phyloP scores from a whole-genome alignment of 805 yeast species.

The Starmerella asiatica region DNA sequence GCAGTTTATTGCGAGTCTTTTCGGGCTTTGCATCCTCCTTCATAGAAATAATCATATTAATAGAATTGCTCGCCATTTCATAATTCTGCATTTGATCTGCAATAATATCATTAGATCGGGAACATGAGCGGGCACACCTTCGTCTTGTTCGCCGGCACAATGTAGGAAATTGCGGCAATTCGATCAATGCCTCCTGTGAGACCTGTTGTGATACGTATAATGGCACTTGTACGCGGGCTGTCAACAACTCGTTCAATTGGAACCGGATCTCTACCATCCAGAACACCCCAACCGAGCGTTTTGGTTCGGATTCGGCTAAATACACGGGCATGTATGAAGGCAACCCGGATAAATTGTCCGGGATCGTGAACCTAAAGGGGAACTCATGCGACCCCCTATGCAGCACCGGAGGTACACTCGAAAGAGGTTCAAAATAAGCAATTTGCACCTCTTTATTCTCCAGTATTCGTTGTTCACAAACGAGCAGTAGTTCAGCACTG shows the following conservation, averaged over 20 bases:
- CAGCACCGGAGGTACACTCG: background rate
- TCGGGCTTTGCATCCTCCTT: background rate
- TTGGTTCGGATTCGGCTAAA: background rate
- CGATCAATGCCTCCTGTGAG: background rate
- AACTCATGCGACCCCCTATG: background rate
- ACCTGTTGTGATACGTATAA: background rate
- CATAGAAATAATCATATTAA: background rate
- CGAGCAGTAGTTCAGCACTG: background rate
- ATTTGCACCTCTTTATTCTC: background rate
- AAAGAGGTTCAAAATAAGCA: background rate
- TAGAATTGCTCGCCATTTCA: background rate
- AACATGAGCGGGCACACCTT: background rate
- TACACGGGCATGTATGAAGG: background rate
- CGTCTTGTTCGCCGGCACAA: too few relatives aligned
- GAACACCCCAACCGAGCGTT: background rate
- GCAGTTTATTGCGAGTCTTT: constrained; percentile 1
- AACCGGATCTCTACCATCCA: background rate
- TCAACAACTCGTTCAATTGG: background rate
- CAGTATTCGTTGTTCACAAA: background rate
- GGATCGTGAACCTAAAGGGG: background rate
- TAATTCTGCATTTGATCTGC: too few relatives aligned
- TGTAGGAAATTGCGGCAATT: too few relatives aligned
- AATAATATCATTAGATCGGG: background rate
- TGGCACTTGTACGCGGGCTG: background rate
- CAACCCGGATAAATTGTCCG: background rate